These are phyloP conservation scores for Ascochyta rabiei DNA, from an alignment of 2,329 filamentous ascomycete genomes.

Conservation along the genomic window DNA sequence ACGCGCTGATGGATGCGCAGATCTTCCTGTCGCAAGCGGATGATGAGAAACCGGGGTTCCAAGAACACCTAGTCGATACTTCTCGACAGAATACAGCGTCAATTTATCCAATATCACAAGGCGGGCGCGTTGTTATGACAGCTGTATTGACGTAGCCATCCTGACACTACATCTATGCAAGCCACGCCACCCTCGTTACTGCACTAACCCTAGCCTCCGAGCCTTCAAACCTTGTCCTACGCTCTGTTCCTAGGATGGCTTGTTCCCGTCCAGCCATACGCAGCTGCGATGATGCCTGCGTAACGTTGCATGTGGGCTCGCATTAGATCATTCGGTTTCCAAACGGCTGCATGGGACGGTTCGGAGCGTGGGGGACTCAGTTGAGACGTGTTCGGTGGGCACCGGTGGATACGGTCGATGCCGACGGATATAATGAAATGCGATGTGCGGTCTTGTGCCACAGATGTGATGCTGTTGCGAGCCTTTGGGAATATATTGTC, in stretches of 20 bases:
- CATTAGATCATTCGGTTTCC: slow-evolving; percentile 7
- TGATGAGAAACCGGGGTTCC: slow-evolving; percentile 4
- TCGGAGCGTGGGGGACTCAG: slow-evolving; percentile 13
- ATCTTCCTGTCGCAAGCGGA: slow-evolving; percentile 1
- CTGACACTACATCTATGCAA: slow-evolving; percentile 8
- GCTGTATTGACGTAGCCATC: slow-evolving; percentile 2
- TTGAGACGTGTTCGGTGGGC: slow-evolving; percentile 9
- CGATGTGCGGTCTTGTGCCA: not conserved
- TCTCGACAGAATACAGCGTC: not conserved
- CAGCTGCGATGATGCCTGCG: slow-evolving; percentile 13
- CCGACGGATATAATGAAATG: not conserved
- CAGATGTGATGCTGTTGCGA: not conserved
- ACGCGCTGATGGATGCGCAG: slow-evolving; percentile 1
- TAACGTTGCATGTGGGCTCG: slow-evolving; percentile 9
- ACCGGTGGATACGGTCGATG: slow-evolving; percentile 4
- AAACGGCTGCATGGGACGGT: slow-evolving; percentile 17
- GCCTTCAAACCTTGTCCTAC: slow-evolving; percentile 10
- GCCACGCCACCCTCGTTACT: not conserved
- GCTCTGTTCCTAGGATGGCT: not conserved
- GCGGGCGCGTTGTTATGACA: slow-evolving; percentile 2
- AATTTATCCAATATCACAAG: slow-evolving; percentile 4
- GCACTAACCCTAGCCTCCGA: slow-evolving; percentile 8
- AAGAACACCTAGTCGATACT: no score
- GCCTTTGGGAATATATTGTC: not conserved
- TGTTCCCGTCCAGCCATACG: not conserved